A percentile compares a stretch with the other conserved stretches of the same genome.
These are phyloP conservation scores for Hypoxylon intermedium DNA, from an alignment of 495 filamentous ascomycete genomes.

Conservation along the genomic window DNA sequence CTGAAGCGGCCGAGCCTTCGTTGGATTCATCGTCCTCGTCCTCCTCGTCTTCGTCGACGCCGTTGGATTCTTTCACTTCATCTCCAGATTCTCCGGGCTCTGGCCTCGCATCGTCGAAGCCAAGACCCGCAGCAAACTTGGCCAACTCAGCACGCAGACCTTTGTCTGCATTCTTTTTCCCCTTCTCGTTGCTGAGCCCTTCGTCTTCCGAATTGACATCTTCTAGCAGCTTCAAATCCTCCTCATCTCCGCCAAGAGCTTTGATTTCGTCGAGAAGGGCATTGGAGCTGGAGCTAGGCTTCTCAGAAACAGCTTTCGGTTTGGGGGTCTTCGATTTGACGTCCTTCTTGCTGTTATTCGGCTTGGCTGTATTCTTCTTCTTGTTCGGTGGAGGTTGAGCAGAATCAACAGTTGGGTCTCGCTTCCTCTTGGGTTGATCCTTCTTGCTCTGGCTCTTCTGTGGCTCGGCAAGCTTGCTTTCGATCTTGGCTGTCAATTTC, in stretches of 20 bases:
- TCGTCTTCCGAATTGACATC: conserved; percentile 69
- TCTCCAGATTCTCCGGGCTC: conserved; percentile 43
- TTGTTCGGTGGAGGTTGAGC: conserved; percentile 39
- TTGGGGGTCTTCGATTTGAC: conserved; percentile 41
- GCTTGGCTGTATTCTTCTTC: conserved; percentile 29
- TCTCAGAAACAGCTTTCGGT: conserved; percentile 45
- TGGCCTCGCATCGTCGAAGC: conserved; percentile 50
- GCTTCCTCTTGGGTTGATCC: conserved; percentile 40
- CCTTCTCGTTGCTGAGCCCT: conserved; percentile 49
- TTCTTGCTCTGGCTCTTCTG: conserved; percentile 32
- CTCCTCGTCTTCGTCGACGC: conserved; percentile 28
- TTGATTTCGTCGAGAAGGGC: conserved; percentile 72
- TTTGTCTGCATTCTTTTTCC: conserved; percentile 46
- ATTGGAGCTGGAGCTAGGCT: conserved; percentile 33
- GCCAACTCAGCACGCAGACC: conserved; percentile 50
- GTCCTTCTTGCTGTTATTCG: conserved; percentile 50
- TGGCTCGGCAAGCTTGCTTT: conserved; percentile 46
- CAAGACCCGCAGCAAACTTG: conserved; percentile 54
- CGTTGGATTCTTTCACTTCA: conserved; percentile 43
- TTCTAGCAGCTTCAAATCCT: conserved; percentile 72
- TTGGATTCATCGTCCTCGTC: conserved; percentile 37
- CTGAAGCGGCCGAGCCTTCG: conserved; percentile 19
- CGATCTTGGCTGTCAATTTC: conserved; percentile 69
- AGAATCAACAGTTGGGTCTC: conserved; percentile 33
- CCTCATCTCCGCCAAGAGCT: conserved; percentile 77